Evolutionary conservation across 371 early-diverging fungal species (phyloP), one percentile per base, ranked within the genome.

Genomic region (Apophysomyces elegans): DNA sequence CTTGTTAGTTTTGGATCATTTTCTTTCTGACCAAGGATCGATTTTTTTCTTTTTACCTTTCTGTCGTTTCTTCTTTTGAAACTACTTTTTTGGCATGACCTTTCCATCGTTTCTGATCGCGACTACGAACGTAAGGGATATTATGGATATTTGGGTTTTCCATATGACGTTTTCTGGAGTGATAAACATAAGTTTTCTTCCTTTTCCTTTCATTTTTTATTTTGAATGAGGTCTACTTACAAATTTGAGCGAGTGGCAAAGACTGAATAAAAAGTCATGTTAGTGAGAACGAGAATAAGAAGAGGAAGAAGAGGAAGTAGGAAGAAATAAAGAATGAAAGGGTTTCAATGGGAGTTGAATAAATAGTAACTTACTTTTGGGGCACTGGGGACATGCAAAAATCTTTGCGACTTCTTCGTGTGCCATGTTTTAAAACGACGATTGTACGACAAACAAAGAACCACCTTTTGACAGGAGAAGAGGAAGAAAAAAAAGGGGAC

Each of bases 91-190:
- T 84, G 43, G 82, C 79, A 63, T 84, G 84, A 0, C 84, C 84
- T 47, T 84, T 82, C 84, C 84, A 84, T 56, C 84, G 65, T 50
- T 84, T 84, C 61, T 84, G 84, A 65, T 84, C 84, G 36, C 84
- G 79, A 41, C 79, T 74, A 61, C 84, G 74, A 13, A 81, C 78
- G 44, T 84, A 84, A 12, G 84, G 84, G 46, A 83, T 82, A 59
- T 81, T 84, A 58, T 71, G 74, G 35, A 61, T 61, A 50, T 56
- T 62, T 21, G 58, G 54, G 43, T 61, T 60, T 32, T 68, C 57
- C 57, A 68, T 68, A 37, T 68, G 60, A 11, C 78, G 68, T 63
- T 78, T 77, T 21, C 78, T 77, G 58, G 32, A 36, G 16, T 37
- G 37, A 47, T 41, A 50, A 36, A 46, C 14, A 37, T 37, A 1